These are phyloP conservation scores for Fusarium sp. DNA, from an alignment of 2,329 filamentous ascomycete species.

Conservation along the genomic window DNA sequence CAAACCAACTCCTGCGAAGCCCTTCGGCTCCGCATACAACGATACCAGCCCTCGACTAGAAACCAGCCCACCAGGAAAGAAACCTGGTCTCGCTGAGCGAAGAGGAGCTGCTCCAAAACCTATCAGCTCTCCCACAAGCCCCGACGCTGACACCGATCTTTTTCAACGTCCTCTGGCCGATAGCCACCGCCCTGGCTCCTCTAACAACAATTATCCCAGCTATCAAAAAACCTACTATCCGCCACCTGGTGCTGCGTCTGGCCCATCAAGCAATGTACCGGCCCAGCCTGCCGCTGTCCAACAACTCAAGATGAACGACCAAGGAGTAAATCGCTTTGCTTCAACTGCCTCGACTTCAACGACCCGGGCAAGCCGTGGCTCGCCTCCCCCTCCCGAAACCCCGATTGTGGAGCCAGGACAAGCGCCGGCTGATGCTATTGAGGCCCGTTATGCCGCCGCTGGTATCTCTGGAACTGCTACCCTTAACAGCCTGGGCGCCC, in stretches of 20 bases:
- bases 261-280: conserved; percentile 46
- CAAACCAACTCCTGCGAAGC: conserved; percentile 56
- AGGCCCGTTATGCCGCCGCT: conserved; percentile 89
- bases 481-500: conserved; percentile 73
- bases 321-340: conserved; percentile 67
- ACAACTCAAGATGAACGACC: conserved; percentile 51
- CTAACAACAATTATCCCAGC: conserved; percentile 55
- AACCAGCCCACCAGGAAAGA: conserved; percentile 63
- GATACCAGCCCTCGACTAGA: conserved; percentile 65
- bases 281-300: conserved; percentile 35
- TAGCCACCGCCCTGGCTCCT: conserved; percentile 52
- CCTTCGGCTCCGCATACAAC: conserved; percentile 57
- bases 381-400: conserved; percentile 93
- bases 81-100: conserved; percentile 79
- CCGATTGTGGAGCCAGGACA: conserved; percentile 78
- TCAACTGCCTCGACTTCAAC: conserved; percentile 95
- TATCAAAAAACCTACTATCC: conserved; percentile 71
- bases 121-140: conserved; percentile 82
- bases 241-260: conserved; percentile 57
- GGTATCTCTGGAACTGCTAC: conserved; percentile 89
- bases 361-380: conserved; percentile 89
- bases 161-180: conserved; percentile 73
- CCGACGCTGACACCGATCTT: conserved; percentile 79
- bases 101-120: conserved; percentile 84
- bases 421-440: conserved; percentile 82